Percentiles rank a stretch among this genome's conserved stretches.
Evolutionary conservation across 2,329 filamentous ascomycete species (phyloP).

Genomic region (Monosporascus sp.): DNA sequence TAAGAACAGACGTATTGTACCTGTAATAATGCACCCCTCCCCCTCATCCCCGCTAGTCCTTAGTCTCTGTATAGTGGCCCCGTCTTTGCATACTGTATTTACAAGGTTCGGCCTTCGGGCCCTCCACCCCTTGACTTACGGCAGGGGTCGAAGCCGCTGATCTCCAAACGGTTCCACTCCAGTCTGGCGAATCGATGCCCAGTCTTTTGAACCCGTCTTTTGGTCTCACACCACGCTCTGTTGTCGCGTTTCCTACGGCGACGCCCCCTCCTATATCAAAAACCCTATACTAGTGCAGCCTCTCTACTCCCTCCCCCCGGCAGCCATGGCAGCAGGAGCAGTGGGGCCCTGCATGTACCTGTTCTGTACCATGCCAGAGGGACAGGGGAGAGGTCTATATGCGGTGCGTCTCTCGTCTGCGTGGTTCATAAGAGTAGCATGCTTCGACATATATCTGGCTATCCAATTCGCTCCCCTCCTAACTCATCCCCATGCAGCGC

Average conservation of each 20-base stretch:
- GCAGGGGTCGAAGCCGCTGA: not conserved
- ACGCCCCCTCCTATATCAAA: not conserved
- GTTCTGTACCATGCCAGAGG: slow-evolving; percentile 12
- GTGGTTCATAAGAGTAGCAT: slow-evolving; percentile 19
- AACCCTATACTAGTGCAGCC: not conserved
- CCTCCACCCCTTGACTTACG: not conserved
- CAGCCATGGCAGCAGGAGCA: not conserved
- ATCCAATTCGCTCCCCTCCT: slow-evolving; percentile 26
- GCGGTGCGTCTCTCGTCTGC: not conserved
- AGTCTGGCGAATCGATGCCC: not conserved
- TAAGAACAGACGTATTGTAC: not conserved
- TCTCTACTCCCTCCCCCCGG: not conserved
- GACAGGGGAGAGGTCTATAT: slow-evolving; percentile 11
- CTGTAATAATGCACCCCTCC: not conserved
- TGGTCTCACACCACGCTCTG: not conserved
- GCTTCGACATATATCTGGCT: slow-evolving; percentile 29
- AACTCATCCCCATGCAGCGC: slow-evolving; percentile 29
- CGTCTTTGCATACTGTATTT: not conserved
- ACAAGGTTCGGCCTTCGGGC: not conserved
- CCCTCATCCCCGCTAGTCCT: not conserved
- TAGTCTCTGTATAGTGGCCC: not conserved
- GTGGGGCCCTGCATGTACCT: slow-evolving; percentile 16
- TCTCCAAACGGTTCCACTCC: not conserved
- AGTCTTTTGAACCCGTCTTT: not conserved
- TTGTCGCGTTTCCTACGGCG: not conserved